Evolutionary conservation across 2,329 filamentous ascomycete genomes (phyloP), one percentile per base, ranked within the genome.

Genomic region (Claviceps africana): DNA sequence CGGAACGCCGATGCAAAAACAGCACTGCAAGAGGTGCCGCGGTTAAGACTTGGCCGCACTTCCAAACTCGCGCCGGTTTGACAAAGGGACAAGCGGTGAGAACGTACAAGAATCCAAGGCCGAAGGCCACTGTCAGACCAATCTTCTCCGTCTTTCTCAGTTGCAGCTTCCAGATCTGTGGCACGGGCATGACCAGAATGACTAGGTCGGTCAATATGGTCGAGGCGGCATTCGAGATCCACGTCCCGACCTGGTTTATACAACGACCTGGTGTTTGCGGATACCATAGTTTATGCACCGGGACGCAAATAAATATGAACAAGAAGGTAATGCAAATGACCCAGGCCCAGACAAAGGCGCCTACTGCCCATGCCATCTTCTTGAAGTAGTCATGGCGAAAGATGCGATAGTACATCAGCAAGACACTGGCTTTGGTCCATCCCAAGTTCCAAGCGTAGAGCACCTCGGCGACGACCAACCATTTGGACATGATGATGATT

Each of bases 391-490:
- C 63, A 4, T 71, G 62, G 21, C 64, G 71, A 59, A 78, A 78
- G 56, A 78, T 74, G 58, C 73, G 72, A 57, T 68, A 69, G 63
- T 77, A 77, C 72, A 78, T 75, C 43, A 76, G 61, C 45, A 78
- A 58, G 22, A 78, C 64, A 49, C 70, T 70, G 15, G 76, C 51
- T 56, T 77, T 78, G n/a, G 73, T 73, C 63, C 73, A 69, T 40
- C 68, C 71, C 3, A 76, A 61, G 31, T 72, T 74, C 58, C 67
- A 74, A 28, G 66, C 70, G 56, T 76, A 76, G 40, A 75, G 61
- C 51, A 74, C 65, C 57, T 75, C 72, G 22, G 70, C 72, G 11
- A 72, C 69, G 13, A 76, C 59, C 6, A 77, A 65, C 58, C 70
- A 68, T 60, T 77, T 73, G 13, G 69, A 67, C 62, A 73, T 70